These are phyloP conservation scores for Curvularia spicifera DNA, from an alignment of 2,329 filamentous ascomycete species.

Conservation along the genomic window DNA sequence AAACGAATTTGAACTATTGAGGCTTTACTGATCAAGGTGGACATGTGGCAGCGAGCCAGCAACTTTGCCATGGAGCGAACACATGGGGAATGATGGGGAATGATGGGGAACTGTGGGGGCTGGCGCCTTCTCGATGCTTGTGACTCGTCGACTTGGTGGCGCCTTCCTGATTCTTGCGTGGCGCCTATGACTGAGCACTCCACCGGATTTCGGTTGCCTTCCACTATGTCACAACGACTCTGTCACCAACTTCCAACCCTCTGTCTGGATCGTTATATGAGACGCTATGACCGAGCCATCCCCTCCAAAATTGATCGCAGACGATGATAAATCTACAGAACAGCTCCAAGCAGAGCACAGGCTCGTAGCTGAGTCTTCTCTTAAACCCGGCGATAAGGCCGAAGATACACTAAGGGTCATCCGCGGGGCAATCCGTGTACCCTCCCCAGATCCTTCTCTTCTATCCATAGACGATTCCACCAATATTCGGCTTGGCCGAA, in stretches of 20 bases:
- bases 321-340: constrained; percentile 31
- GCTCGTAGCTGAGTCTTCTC: constrained; percentile 17
- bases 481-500: constrained; percentile 36
- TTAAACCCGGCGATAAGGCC: constrained; percentile 41
- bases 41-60: not conserved
- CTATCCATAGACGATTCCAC: constrained; percentile 46
- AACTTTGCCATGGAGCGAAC: constrained; percentile 1
- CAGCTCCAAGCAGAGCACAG: constrained; percentile 13
- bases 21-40: not conserved
- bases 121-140: constrained; percentile 27
- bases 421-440: constrained; percentile 40
- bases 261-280: constrained; percentile 21
- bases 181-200: constrained; percentile 24
- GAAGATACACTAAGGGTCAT: constrained; percentile 33
- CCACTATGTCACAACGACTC: constrained; percentile 19
- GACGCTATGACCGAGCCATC: constrained; percentile 35
- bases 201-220: constrained; percentile 16
- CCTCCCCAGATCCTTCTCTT: constrained; percentile 44
- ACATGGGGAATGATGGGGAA: not conserved
- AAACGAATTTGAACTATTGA: not conserved
- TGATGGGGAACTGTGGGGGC: constrained; percentile 13
- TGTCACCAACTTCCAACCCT: constrained; percentile 16
- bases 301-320: constrained; percentile 23
- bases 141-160: constrained; percentile 29
- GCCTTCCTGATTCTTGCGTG: constrained; percentile 35